These are phyloP conservation scores for Candida frijolesensis DNA, from an alignment of 1,139 yeast genomes.

Conservation along the genomic window DNA sequence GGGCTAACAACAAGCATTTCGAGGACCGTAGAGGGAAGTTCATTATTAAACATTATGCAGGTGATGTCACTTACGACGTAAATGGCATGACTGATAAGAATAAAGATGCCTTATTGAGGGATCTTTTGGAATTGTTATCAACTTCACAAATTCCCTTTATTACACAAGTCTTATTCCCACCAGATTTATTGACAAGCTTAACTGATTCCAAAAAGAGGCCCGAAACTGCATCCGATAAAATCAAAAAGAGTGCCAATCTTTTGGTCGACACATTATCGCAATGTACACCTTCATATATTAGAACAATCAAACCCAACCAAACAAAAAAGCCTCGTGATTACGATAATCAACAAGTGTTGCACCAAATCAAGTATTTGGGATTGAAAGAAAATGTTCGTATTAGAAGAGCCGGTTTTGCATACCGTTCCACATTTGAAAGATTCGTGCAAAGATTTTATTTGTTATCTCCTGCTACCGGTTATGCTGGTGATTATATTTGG, in stretches of 20 bases:
- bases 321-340: slow-evolving; percentile 89
- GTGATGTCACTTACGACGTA: slow-evolving; percentile 94
- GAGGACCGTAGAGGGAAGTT: slow-evolving; percentile 89
- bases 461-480: slow-evolving; percentile 85
- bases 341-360: slow-evolving; percentile 86
- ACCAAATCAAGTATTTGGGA: slow-evolving; percentile 95
- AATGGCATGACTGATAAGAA: slow-evolving; percentile 94
- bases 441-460: slow-evolving; percentile 96
- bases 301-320: slow-evolving; percentile 98
- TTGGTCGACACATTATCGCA: slow-evolving; percentile 86
- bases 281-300: slow-evolving; percentile 92
- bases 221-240: slow-evolving; percentile 97
- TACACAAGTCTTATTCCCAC: slow-evolving; percentile 68
- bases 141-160: slow-evolving; percentile 74
- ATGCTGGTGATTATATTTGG: slow-evolving; percentile 99
- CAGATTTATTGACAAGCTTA: slow-evolving; percentile 56
- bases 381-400: slow-evolving; percentile 95
- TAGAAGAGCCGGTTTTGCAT: slow-evolving; percentile 98
- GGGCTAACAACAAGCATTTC: slow-evolving; percentile 78
- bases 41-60: slow-evolving; percentile 94
- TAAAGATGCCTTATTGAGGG: slow-evolving; percentile 91
- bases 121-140: slow-evolving; percentile 74
- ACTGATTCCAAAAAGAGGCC: slow-evolving; percentile 81
- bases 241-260: slow-evolving; percentile 87
- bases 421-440: slow-evolving; percentile 94